Base-by-base conservation (phyloP, 2,329 filamentous ascomycete species). In the Aureobasidium zeae region DNA sequence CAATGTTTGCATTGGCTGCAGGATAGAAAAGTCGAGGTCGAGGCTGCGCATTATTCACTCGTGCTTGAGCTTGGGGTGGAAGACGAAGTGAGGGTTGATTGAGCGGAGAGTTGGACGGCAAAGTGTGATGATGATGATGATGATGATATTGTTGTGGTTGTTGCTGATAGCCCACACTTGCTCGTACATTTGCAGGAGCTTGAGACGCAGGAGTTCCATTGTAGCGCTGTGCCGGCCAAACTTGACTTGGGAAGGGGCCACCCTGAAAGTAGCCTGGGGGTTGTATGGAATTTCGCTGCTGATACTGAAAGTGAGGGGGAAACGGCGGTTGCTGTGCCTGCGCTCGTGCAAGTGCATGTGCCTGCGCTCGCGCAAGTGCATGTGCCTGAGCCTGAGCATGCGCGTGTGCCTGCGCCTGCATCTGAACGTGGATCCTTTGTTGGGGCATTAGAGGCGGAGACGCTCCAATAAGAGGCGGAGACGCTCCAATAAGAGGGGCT, bases 1-100 rank as follows among this genome's bases (percentile, higher is more conserved):
- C 49, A 17, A 43, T 22, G 11, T 15, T 10, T 6, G 20, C 13
- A 5, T 34, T 34, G 11, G 16, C 13, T 20, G 29, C 21, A 13
- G 39, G 39, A 28, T 26, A 43, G 39, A 43, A 43, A 4, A 33
- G 30, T 3, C 30, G 29, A 26, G 30, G 38, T 3, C 13, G 22
- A 9, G 29, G 30, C 2, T 15, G 31, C n/a, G 16, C 22, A 11
- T 11, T 7, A 6, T 11, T 25, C 7, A 25, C 19, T 31, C 25
- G 17, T 20, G 8, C 19, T 16, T 32, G 26, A 15, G 13, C 19
- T 9, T 26, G 3, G n/a, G 22, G 16, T 19, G 36, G 9, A 12
- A 19, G 36, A 16, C 17, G 22, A 6, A 11, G 22, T 25, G 2
- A 2, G 22, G 7, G 22, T 11, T 25, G 22, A n/a, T n/a, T 30